A percentile compares a stretch with the other conserved stretches of the same genome.
Evolutionary conservation across 1,284 basidiomycete genomes (phyloP).

Genomic region (Malassezia japonica): DNA sequence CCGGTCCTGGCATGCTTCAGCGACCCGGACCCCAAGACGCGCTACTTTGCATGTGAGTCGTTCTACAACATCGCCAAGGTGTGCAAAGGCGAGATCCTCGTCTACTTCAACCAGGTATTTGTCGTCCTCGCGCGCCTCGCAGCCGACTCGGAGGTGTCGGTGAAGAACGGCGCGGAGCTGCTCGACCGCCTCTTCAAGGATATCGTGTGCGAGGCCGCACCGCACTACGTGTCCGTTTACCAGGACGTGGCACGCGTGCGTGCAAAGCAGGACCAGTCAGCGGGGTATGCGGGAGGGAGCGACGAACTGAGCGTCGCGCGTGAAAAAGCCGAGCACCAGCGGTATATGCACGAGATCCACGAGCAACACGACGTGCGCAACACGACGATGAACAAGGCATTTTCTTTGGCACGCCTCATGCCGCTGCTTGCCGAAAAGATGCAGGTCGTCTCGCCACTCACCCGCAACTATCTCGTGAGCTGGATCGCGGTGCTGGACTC

Average conservation of each 20-base stretch:
- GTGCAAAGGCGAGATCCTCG: conserved; percentile 88
- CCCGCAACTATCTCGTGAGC: conserved; percentile 85
- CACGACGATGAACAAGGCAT: conserved; percentile 52
- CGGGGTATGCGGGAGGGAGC: conserved; percentile 24
- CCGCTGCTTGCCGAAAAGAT: conserved; percentile 86
- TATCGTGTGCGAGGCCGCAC: conserved; percentile 91
- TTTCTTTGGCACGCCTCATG: conserved; percentile 88
- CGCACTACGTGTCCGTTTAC: conserved; percentile 83
- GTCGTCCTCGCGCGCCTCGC: conserved; percentile 82
- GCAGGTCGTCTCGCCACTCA: conserved; percentile 89
- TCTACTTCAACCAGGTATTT: conserved; percentile 97
- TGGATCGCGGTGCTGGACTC: conserved; percentile 96
- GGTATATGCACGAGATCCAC: conserved; percentile 8
- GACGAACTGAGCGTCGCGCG: conserved; percentile 41
- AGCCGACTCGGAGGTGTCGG: conserved; percentile 87
- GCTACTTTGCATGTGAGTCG: conserved; percentile 94
- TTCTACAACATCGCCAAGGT: conserved; percentile 95
- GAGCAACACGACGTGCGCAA: conserved; percentile 20
- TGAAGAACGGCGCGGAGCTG: conserved; percentile 98
- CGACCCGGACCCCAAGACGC: conserved; percentile 85
- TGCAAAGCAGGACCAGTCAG: conserved; percentile 55
- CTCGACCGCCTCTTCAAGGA: conserved; percentile 93
- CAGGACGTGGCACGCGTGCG: conserved; percentile 54
- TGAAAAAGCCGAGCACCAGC: conserved; percentile 32
- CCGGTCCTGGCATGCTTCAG: conserved; percentile 86